phyloP scores from a whole-genome alignment of 495 filamentous ascomycete species.

The Aspergillus leporis region DNA sequence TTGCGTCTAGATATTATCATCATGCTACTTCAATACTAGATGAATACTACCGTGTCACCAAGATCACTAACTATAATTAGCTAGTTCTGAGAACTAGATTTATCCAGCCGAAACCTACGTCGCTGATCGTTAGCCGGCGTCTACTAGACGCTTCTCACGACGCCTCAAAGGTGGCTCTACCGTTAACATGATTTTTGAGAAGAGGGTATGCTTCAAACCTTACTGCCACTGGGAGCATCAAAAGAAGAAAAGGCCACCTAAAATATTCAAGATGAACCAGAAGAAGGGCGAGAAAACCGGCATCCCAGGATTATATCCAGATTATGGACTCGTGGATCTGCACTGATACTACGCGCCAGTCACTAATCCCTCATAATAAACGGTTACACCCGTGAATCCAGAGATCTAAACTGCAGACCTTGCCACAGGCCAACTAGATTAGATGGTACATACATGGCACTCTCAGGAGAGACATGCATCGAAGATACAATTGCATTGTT shows the following conservation, averaged over 20 bases:
- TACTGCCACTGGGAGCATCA: background rate
- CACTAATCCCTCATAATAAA: background rate
- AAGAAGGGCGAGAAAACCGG: too few species aligned
- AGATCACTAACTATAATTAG: background rate
- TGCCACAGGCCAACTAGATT: conserved; percentile 10
- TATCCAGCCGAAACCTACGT: background rate
- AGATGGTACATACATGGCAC: background rate
- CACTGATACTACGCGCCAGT: background rate
- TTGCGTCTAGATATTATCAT: background rate
- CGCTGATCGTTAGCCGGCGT: background rate
- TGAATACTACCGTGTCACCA: background rate
- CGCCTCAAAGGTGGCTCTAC: background rate
- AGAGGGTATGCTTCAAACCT: background rate
- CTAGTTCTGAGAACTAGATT: background rate
- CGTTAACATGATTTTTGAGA: background rate
- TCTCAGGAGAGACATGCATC: background rate
- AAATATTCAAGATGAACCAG: too few species aligned
- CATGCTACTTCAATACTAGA: background rate
- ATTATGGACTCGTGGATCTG: background rate
- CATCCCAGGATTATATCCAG: too few species aligned
- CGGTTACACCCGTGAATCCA: conserved; percentile 6
- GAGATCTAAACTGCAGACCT: conserved; percentile 1
- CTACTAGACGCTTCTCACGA: background rate
- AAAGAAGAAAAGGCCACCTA: background rate
- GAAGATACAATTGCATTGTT: conserved; percentile 15